Percentiles rank a stretch among this genome's conserved stretches.
These are phyloP conservation scores for Hyphopichia homilentoma DNA, from an alignment of 805 yeast genomes.

Conservation along the genomic window DNA sequence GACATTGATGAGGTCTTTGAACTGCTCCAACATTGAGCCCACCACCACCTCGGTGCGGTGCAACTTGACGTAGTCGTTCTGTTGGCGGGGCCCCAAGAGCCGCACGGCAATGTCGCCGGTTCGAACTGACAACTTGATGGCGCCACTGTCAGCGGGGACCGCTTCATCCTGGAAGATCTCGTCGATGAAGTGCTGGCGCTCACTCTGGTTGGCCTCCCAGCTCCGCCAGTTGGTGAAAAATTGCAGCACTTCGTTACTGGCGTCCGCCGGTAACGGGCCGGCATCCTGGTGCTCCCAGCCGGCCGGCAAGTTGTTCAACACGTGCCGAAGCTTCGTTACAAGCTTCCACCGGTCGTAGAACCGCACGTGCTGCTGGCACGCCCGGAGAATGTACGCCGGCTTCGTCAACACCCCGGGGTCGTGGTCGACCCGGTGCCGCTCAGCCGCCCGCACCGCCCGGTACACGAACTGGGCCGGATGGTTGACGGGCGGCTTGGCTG, in stretches of 20 bases:
- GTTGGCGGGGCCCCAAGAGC: no score
- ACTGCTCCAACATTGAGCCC: no score
- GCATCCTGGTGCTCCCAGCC: constrained; percentile 46
- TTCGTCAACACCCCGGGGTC: constrained; percentile 90
- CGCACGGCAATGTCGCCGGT: no score
- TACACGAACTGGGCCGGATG: constrained; percentile 43
- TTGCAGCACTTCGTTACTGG: constrained; percentile 50
- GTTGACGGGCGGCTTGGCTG: no score
- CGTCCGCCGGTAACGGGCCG: constrained; percentile 40
- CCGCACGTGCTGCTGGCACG: constrained; percentile 70
- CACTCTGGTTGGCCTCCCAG: constrained; percentile 68
- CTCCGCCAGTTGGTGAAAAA: constrained; percentile 79
- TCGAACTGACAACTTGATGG: neutral
- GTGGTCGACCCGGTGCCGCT: constrained; percentile 51
- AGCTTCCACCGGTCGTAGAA: constrained; percentile 86
- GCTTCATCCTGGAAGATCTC: constrained; percentile 7
- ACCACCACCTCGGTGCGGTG: no score
- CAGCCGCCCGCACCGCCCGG: constrained; percentile 36
- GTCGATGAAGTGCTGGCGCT: constrained; percentile 17
- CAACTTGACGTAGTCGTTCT: no score
- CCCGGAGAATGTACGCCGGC: constrained; percentile 77
- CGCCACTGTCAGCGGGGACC: neutral
- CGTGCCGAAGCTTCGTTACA: constrained; percentile 72
- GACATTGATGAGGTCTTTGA: constrained; percentile 5
- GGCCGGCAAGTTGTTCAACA: constrained; percentile 54